Base-by-base conservation (phyloP, 2,329 filamentous ascomycete species). In the Fusarium compactum region DNA sequence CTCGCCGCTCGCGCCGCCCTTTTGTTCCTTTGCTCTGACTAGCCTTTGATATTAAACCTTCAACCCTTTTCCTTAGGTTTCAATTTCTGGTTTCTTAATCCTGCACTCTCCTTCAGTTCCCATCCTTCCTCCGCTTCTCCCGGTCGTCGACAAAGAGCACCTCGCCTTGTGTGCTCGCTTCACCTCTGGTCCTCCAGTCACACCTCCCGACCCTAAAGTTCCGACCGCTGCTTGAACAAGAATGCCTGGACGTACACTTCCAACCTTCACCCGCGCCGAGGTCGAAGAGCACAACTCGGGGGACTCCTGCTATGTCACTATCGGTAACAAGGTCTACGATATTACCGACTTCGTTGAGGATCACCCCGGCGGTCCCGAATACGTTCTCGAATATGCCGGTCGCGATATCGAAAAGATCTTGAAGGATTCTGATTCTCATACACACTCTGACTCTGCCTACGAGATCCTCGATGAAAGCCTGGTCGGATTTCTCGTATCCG, bases 281-380 rank as follows among this genome's bases (percentile, higher is more conserved):
- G 90, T 99, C 77, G 89, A 91, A 80, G 85, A 90, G 74, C 94
- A 97, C 81, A 95, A 92, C 80, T 91, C 89, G 48, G 83, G 84
- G 52, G 89, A 94, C 78, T 97, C 94, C 51, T 98, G 95, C 85
- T 99, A 95, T 85, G 95, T 99, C 74, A 96, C 93, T 5, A 86
- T 98, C 58, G 95, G 94, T 68, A 87, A 88, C 62, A 97, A 95
- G 74, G 95, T 99, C 74, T 99, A 94, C 86, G 95, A 99, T 84
- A 87, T 99, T 70, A 98, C 96, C 63, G 89, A 93, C 59, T 99
- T 99, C 77, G 81, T 98, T 66, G 89, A 94, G 55, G 91, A 94
- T 72, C 96, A 99, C 79, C 96, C 96, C 25, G 96, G 96, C 73
- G 96, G 96, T 62, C 89, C 90, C 75, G 93, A 97, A 68, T 84